Percentiles rank a stretch among this genome's conserved stretches.
These are phyloP conservation scores for Akanthomyces dipterigenus DNA, from an alignment of 2,329 filamentous ascomycete species.

Conservation along the genomic window DNA sequence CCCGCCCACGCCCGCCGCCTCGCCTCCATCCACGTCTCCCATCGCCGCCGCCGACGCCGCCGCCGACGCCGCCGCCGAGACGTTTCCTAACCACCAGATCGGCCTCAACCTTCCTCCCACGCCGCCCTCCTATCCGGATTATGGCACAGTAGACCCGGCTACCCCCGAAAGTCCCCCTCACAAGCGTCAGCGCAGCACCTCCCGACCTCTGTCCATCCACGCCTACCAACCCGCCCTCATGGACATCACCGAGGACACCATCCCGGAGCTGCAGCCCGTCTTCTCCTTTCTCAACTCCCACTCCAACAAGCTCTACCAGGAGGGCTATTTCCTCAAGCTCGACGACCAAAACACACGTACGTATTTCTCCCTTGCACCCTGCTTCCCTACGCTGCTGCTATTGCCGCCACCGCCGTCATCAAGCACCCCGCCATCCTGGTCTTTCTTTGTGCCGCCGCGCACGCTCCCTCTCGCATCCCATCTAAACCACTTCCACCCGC, in stretches of 20 bases:
- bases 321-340: conserved; percentile 95
- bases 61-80: conserved; percentile 35
- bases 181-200: conserved; percentile 41
- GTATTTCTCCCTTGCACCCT: conserved; percentile 30
- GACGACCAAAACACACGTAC: conserved; percentile 89
- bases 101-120: conserved; percentile 32
- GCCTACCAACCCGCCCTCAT: conserved; percentile 80
- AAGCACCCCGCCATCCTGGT: not conserved
- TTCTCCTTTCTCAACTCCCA: conserved; percentile 94
- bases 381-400: conserved; percentile 8
- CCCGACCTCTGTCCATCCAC: conserved; percentile 79
- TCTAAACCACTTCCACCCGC: not conserved
- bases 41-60: conserved; percentile 36
- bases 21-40: conserved; percentile 28
- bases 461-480: conserved; percentile 7
- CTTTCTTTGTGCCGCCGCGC: not conserved
- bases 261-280: conserved; percentile 88
- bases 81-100: conserved; percentile 31
- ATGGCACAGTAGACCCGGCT: conserved; percentile 27
- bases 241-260: conserved; percentile 76
- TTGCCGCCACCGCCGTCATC: not conserved
- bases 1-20: conserved; percentile 37
- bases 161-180: conserved; percentile 35
- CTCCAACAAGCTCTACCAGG: conserved; percentile 92
- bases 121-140: conserved; percentile 29